Percentiles rank a stretch among this genome's conserved stretches.
These are phyloP conservation scores for rapeseed (Brassica napus) DNA, from an alignment of 345 rosid species.

Conservation along the genomic window Da-Ae NC_063445.1:19540001-19540500, in stretches of 20 bases:
- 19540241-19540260: conserved; percentile 39
- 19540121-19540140: conserved; percentile 77
- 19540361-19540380: conserved; percentile 81
- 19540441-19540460: background rate
- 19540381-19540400: conserved; percentile 96
- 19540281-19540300: conserved; percentile 45
- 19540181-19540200: conserved; percentile 65
- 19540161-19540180: conserved; percentile 53
- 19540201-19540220: conserved; percentile 56
- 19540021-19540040: background rate
- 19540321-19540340: conserved; percentile 55
- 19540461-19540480: background rate
- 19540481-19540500: background rate
- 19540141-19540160: conserved; percentile 51
- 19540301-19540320: conserved; percentile 69
- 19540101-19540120: conserved; percentile 73
- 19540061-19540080: conserved; percentile 76
- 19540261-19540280: conserved; percentile 43
- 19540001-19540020: conserved; percentile 1
- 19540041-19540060: conserved; percentile 58
- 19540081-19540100: conserved; percentile 90
- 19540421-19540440: conserved; percentile 12
- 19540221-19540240: conserved; percentile 48
- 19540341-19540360: conserved; percentile 59
- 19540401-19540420: conserved; percentile 95